phyloP scores from a whole-genome alignment of 169 alveolate species.

The Plasmodium cynomolgi region DNA sequence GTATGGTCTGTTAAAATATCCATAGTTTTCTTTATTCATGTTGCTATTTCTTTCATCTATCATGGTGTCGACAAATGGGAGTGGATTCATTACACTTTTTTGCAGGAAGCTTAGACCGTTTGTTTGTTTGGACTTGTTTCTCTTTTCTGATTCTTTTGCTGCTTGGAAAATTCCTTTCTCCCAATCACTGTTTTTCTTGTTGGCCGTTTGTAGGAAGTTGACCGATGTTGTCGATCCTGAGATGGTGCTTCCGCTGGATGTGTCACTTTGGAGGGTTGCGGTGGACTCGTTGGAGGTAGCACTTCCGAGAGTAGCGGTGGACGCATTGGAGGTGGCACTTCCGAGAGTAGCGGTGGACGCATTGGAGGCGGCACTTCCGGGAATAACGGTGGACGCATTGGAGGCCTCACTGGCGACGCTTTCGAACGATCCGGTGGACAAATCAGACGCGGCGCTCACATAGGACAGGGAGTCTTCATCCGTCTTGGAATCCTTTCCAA shows the following conservation, averaged over 20 bases:
- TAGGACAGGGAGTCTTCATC: neutral
- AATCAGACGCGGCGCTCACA: neutral
- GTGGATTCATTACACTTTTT: neutral
- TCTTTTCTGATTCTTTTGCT: neutral
- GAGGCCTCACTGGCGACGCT: neutral
- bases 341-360: neutral
- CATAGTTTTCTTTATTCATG: neutral
- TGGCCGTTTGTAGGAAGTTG: neutral
- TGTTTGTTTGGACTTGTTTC: neutral
- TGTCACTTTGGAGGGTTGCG: neutral
- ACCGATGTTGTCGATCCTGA: neutral
- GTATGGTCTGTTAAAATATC: slow-evolving; percentile 60
- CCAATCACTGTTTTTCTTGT: neutral
- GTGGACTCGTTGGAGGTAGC: neutral
- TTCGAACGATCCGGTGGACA: neutral
- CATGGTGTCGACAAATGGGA: slow-evolving; percentile 19
- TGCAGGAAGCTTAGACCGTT: slow-evolving; percentile 16
- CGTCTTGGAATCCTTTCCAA: neutral
- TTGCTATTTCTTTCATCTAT: slow-evolving; percentile 15
- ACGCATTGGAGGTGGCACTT: neutral
- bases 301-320: neutral
- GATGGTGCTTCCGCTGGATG: neutral
- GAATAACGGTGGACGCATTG: neutral
- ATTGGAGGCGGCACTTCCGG: neutral
- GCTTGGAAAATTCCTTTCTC: neutral